Base-by-base conservation (phyloP, 2,329 filamentous ascomycete species). In the Pseudocercospora crystallina region DNA sequence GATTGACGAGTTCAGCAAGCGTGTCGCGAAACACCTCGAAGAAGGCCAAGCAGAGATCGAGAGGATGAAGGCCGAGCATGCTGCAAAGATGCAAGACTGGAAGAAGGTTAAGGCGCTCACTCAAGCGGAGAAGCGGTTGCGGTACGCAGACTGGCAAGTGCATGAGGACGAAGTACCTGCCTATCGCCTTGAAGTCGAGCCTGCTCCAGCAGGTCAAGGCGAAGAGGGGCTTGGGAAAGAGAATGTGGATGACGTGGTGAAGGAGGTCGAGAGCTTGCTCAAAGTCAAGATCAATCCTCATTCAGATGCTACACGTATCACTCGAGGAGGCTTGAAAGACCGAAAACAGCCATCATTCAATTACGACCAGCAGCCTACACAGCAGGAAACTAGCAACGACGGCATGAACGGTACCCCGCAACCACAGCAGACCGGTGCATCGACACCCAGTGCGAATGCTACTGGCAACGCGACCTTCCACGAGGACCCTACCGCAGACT, bases 11-110 rank as follows among this genome's bases (percentile, higher is more conserved):
- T 96, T 97, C 69, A 84, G 87, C 50, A 86, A 87, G 65, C 83
- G 90, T 32, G 87, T 91, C 2, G 75, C 81, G 15, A 82, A 86
- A 41, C 86, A 87, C 64, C 79, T 94, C 9, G 79, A 82, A 8
- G 81, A 87, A 26, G 87, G 89, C 43, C 83, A 88, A 54, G 82
- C 82, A 1, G 91, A 97, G 63, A 90, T 97, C 48, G 87, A 91
- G 61, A 84, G 83, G 60, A 85, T 97, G 81, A 89, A 90, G 70
- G 81, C 81, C 31, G 82, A 86, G 26, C 92, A 99, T 68, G 84
- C 83, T 2, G 83, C 83, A 63, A 81, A 85, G 50, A 80, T 97
- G 73, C 86, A 85, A 58, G 81, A 96, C 61, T 86, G 85, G 68
- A 81, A 82, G 47, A 85, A 83, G 48, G 84, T 83, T 47, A 86